Evolutionary conservation across 164 flowering plant genomes (phyloP).

Genomic region (Hamamelis virginiana): DNA sequence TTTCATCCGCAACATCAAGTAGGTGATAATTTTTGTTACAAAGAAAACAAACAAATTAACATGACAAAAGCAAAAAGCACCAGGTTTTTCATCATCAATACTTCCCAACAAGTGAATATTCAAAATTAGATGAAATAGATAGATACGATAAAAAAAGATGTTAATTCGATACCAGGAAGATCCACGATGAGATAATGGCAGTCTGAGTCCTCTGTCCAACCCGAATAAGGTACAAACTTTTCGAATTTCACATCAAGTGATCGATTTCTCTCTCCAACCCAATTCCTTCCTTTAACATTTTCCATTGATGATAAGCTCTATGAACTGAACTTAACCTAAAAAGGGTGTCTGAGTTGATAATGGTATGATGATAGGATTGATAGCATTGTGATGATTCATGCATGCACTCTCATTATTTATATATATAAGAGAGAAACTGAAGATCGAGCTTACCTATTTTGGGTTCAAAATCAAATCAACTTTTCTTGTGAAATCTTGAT

Average conservation of each 20-base stretch:
- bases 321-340: background rate
- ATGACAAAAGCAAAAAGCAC: too few relatives aligned
- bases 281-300: slow-evolving; percentile 1
- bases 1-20: too few relatives aligned
- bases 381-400: background rate
- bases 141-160: background rate
- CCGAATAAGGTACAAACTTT: slow-evolving; percentile 26
- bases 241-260: slow-evolving; percentile 1
- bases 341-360: background rate
- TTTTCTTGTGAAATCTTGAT: slow-evolving; percentile 19
- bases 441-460: too few relatives aligned
- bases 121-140: too few relatives aligned
- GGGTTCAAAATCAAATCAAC: background rate
- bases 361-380: too few relatives aligned
- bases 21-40: too few relatives aligned
- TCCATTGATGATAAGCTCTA: slow-evolving; percentile 12
- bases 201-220: slow-evolving; percentile 32
- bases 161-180: slow-evolving; percentile 40
- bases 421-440: background rate
- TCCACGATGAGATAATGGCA: slow-evolving; percentile 35
- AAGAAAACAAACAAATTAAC: too few relatives aligned
- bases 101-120: too few relatives aligned
- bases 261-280: slow-evolving; percentile 5
- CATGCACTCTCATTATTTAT: background rate
- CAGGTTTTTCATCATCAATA: too few relatives aligned